Evolutionary conservation across 192 early-diverging fungal species (phyloP).

Genomic region (Coemansia sp.): DNA sequence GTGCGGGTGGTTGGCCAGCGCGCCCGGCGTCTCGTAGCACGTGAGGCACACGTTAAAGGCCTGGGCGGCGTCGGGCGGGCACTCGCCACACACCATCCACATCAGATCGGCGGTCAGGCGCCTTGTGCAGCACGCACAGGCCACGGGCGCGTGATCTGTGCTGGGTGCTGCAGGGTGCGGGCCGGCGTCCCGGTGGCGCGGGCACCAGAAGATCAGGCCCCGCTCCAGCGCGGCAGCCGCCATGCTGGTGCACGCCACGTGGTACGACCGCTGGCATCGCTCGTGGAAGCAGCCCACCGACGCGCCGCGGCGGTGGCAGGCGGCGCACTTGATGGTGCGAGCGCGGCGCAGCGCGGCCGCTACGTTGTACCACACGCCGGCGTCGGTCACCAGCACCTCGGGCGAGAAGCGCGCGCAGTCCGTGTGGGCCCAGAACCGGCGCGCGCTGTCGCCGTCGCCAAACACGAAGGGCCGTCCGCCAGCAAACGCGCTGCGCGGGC

Average conservation of each 20-base stretch:
- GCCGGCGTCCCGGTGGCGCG: constrained; percentile 52
- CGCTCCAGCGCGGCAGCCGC: constrained; percentile 65
- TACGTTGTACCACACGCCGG: constrained; percentile 82
- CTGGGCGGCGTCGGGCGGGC: constrained; percentile 14
- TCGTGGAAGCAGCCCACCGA: constrained; percentile 85
- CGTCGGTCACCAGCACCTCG: constrained; percentile 67
- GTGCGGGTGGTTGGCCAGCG: constrained; percentile 44
- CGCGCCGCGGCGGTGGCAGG: constrained; percentile 76
- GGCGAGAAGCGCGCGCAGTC: constrained; percentile 80
- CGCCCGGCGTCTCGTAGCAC: constrained; percentile 45
- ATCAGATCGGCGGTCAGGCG: constrained; percentile 30
- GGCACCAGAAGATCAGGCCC: constrained; percentile 87
- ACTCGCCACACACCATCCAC: constrained; percentile 49
- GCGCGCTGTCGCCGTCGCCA: constrained; percentile 52
- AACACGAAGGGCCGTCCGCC: constrained; percentile 55
- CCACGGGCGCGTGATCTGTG: too few species aligned
- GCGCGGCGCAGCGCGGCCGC: constrained; percentile 67
- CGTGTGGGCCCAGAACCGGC: constrained; percentile 80
- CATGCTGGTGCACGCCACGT: constrained; percentile 74
- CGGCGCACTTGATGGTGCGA: constrained; percentile 67
- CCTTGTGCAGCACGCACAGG: constrained; percentile 34
- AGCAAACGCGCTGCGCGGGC: constrained; percentile 19
- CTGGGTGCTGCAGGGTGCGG: too few species aligned
- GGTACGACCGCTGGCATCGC: constrained; percentile 77
- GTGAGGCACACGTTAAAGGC: constrained; percentile 39